Evolutionary conservation across 345 rosid species (phyloP), one percentile per base, ranked within the genome.

Genomic region (Pelargonium nanum): DNA sequence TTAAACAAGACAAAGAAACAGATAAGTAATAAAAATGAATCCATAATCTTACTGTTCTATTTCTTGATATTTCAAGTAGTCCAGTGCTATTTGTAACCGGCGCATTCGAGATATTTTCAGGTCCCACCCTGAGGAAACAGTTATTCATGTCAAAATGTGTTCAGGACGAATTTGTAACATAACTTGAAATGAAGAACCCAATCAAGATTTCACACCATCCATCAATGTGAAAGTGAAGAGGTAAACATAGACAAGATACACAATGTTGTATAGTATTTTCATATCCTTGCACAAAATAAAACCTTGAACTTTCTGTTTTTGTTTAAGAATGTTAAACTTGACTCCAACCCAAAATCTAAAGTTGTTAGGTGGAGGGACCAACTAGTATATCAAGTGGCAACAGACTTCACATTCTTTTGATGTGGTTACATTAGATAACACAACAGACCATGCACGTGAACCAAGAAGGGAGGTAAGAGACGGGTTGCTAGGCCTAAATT

Each of bases 51-150:
- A 93, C 99, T 74, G 77, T 54, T 87, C 80, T 73, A 83, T 78
- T 71, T 87, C 99, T 71, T 93, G 94, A 80, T 77, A 87, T 68
- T 85, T 84, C 76, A 93, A 69, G 83, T 81, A 85, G 75, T 80
- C 81, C 82, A 93, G 74, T 40, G 96, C 88, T 75, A 87, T 65
- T 68, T 93, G 94, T 70, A 93, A 75, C 67, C 80, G 83, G 55
- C 91, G 94, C 70, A 84, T 65, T 72, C 90, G 88, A 70, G 96
- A 80, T 65, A 82, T 58, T 79, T 79, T 87, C 60, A 79, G 63
- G 80, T 81, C 87, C 99, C 99, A 93, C 44, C 96, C 99, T 93
- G 81, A 70, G 67, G 75, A 48, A 65, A 56, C 57, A 75, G 73
- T 23, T 63, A 75, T 59, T 60, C 61, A 70, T 1, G 20, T 68